Evolutionary conservation across 1,284 basidiomycete species (phyloP), one percentile per base, ranked within the genome.

Genomic region (Exobasidium rhododendri): DNA sequence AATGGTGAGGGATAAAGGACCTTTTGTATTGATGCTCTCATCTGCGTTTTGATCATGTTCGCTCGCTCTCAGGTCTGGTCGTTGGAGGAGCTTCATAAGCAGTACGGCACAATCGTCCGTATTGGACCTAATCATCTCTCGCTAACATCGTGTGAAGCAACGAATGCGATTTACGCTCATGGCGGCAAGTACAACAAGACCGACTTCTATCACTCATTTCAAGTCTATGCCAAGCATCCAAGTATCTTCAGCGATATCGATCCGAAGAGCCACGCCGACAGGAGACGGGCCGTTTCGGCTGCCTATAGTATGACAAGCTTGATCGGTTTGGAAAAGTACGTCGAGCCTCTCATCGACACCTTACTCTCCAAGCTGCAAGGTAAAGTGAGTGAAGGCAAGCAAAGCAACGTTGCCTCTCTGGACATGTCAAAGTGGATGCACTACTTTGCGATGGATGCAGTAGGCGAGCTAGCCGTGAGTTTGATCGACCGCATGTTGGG

Each of bases 241-340:
- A 70, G 68, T 3, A 67, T 74, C 58, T 75, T 75, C 47, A 65
- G 67, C 51, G 70, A 75, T 50, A 62, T 66, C n/a, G 70, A 74
- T 35, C 65, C 70, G 7, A 63, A 71, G 24, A 61, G 63, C 44
- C 73, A 75, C 54, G 63, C 59, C 46, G 65, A 64, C 40, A 59
- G 68, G 14, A 64, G 73, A 17, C 26, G 73, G 22, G 66, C 66
- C 2, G 66, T 72, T 4, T 67, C 73, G 1, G 63, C 64, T 35
- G 73, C 73, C 4, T 75, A 75, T 59, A 69, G 66, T 54, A 68
- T 73, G 58, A 72, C 64, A 58, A 64, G 63, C 40, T 64, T 75
- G 1, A 63, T 69, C 35, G 67, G 68, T 43, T 70, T 74, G 26
- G 73, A 75, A 58, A 65, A 70, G 30, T 70, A 68, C 26, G 69